Evolutionary conservation across 108 stramenopile species (phyloP).

Genomic region (Pseudonitzschia multiseries): DNA sequence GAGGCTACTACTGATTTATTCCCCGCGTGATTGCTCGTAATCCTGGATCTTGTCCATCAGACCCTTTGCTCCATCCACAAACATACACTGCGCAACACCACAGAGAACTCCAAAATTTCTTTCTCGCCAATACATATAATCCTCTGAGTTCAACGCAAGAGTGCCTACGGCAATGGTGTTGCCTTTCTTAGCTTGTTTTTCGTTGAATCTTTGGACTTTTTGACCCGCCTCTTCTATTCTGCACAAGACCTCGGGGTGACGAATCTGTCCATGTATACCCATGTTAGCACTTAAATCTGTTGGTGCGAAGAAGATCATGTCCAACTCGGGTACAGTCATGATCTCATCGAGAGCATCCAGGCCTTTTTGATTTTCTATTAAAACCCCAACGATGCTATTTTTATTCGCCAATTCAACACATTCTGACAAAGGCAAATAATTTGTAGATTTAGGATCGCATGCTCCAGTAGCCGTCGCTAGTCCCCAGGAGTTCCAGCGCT

Average conservation of each 20-base stretch:
- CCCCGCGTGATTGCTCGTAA: conserved; percentile 7
- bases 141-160: conserved; percentile 29
- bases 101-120: conserved; percentile 30
- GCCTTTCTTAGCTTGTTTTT: not conserved
- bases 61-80: conserved; percentile 33
- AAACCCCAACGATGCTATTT: conserved; percentile 33
- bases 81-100: conserved; percentile 40
- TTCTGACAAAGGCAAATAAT: not conserved
- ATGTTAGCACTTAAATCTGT: conserved; percentile 40
- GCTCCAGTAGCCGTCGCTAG: conserved; percentile 7
- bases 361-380: conserved; percentile 41
- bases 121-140: conserved; percentile 38
- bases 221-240: conserved; percentile 34
- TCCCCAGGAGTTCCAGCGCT: conserved; percentile 48
- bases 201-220: conserved; percentile 17
- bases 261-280: conserved; percentile 44
- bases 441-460: not conserved
- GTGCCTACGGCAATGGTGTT: conserved; percentile 31
- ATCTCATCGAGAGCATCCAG: conserved; percentile 38
- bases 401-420: conserved; percentile 25
- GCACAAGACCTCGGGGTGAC: conserved; percentile 36
- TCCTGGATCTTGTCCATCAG: conserved; percentile 14
- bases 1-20: not conserved
- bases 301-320: conserved; percentile 43
- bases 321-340: conserved; percentile 33